Base-by-base conservation (phyloP, 768 basidiomycete species). In the Russula dissimulans region DNA sequence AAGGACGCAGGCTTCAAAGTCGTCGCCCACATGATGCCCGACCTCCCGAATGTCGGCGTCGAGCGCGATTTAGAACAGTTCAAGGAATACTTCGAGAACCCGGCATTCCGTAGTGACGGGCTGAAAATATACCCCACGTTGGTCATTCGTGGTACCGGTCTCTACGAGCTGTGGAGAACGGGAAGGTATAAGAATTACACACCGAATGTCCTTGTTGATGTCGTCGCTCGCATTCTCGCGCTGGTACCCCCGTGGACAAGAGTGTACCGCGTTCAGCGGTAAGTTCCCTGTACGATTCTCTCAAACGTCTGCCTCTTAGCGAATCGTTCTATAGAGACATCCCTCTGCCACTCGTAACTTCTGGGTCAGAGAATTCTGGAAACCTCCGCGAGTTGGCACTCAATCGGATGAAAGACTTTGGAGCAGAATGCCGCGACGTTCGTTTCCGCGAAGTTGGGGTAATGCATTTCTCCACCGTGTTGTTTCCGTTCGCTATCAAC, bases 1-100 rank as follows among this genome's bases (percentile, higher is more conserved):
- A 99, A 99, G 72, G 95, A 99, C 68, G 97, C 95, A 1, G 97
- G 97, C 4, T 99, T 97, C 86, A 99, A 99, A 74, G 95, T 99
- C 56, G 97, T 99, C 32, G 95, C 95, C 18, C 97, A 99, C 71
- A 98, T 98, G 97, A 99, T 99, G 95, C 94, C 95, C 14, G 95
- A 99, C 72, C 81, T 98, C 9, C 95, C 95, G 9, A 99, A 99
- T 70, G 91, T 98, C 59, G 97, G 97, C 38, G 81, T 95, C 60
- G 97, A 98, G 75, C 84, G 97, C 58, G 97, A 99, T 73, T 82
- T 99, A 49, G 94, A 94, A 69, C 97, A 98, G 69, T 99, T 99
- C 81, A 95, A 97, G 71, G 97, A 98, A 71, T 99, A 94, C 72
- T 99, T 99, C 67, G 97, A 99, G 75, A 98, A 97, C 69, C 97